Base-by-base conservation (phyloP, 345 rosid genomes). In the Gossypium australe region DNA sequence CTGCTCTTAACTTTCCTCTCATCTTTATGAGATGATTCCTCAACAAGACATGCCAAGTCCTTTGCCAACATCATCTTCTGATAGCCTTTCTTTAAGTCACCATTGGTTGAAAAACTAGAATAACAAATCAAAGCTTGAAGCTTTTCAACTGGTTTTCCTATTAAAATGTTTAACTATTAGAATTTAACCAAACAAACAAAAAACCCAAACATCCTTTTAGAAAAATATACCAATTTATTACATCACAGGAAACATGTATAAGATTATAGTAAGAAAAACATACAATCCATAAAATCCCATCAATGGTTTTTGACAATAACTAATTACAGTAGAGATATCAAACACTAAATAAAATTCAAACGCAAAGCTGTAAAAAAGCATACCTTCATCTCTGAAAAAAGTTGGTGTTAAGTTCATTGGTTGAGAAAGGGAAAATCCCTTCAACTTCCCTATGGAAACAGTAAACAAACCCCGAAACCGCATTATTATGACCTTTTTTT, bases 11-110 rank as follows among this genome's bases (percentile, higher is more conserved):
- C 85, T 79, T 73, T 83, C 59, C 64, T 72, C 69, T 86, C 87
- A 76, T 80, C 79, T 61, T 72, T 77, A 61, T 48, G 74, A 29
- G 87, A 73, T 53, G 90, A 84, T 76, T 92, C 97, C 80, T 86
- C 85, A 27, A 90, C 83, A 73, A 94, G 85, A 77, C 63, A 77
- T 11, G 96, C 98, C 68, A 92, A 77, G 75, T 87, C 79, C 59
- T 82, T 77, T 25, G 98, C 96, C 77, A 94, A 79, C 53, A 92
- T 78, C 76, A 79, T 75, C 8, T 74, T 84, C 18, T 79, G 75
- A 25, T 55, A 61, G 60, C 68, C 72, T 76, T 81, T 83, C 68
- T 63, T 77, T 60, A 20, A 27, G 11, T 52, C 80, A 51, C 72
- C 80, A 55, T 72, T 51, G 64, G 64, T 76, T 51, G 81, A 77